Evolutionary conservation across 1,284 basidiomycete species (phyloP), one percentile per base, ranked within the genome.

Genomic region (Ustilago bromivora): DNA sequence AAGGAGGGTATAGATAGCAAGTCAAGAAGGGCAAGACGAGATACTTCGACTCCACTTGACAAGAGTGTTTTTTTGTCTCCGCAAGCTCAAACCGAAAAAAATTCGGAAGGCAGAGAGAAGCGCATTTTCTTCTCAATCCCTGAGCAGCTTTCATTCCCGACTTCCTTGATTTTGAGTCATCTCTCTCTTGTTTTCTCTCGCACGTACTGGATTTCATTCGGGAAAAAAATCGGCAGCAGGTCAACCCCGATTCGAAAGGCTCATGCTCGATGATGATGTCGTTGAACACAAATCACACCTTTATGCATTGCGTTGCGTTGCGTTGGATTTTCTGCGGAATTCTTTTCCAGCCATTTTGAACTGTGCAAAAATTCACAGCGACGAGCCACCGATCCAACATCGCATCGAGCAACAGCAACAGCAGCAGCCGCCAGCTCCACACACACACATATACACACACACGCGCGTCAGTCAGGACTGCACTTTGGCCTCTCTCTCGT

Each of bases 31-130:
- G 15, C 6, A 17, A 6, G 40, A 7, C 40, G 23, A 28, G 23
- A 28, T 28, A 28, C 40, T 41, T 41, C n/a, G 19, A 19, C 19
- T 46, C 43, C 43, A 46, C 43, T 46, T 46, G 43, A 43, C 40
- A n/a, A n/a, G 43, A 46, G 19, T 19, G n/a, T 17, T 17, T 41
- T 41, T 41, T 12, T 28, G 23, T 28, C 13, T 41, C 13, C 40
- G 40, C 43, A 28, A 28, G 43, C 19, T 46, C 43, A 46, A 23
- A 46, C 19, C 43, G 43, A 57, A 62, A 62, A 62, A 62, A 62
- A 56, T 51, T 61, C 51, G 52, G 51, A 12, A 51, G 19, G n/a
- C 52, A 54, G 12, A 47, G 46, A 32, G 43, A 15, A 17, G 57
- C 57, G 10, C 4, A 17, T 51, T 49, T 52, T 52, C 38, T 46